Conservation (phyloP, 768 basidiomycete species). For the Wakefieldia striispora region DNA sequence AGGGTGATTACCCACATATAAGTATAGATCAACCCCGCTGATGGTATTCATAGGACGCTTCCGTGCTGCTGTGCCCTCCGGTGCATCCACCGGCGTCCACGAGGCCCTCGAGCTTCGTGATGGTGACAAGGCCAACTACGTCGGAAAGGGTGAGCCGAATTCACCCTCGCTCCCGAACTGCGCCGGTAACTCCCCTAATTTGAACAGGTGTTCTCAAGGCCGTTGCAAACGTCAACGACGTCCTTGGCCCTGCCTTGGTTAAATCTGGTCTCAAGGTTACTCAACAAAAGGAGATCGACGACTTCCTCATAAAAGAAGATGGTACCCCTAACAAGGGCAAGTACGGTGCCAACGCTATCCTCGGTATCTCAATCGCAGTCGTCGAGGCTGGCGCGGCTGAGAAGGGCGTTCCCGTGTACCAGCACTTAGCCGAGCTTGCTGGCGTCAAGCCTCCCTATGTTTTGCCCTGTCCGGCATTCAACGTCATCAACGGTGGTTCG, state of each 20-base stretch:
- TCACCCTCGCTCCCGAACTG: background rate
- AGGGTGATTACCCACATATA: conserved; percentile 52
- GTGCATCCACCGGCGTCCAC: conserved; percentile 96
- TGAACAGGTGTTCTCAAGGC: conserved; percentile 85
- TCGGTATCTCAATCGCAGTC: conserved; percentile 96
- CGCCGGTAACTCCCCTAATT: background rate
- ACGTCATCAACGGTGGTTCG: conserved; percentile 99
- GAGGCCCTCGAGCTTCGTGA: conserved; percentile 99
- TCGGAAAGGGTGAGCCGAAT: conserved; percentile 81
- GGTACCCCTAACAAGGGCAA: conserved; percentile 99
- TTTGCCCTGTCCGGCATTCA: conserved; percentile 92
- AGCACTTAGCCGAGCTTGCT: conserved; percentile 93
- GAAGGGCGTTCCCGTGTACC: conserved; percentile 94
- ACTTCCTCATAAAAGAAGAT: conserved; percentile 97
- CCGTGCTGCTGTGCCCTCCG: conserved; percentile 95
- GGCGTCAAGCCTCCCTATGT: conserved; percentile 93
- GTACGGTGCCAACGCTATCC: conserved; percentile 98
- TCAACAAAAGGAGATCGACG: conserved; percentile 92
- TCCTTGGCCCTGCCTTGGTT: conserved; percentile 88
- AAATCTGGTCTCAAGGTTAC: conserved; percentile 80
- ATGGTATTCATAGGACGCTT: conserved; percentile 64
- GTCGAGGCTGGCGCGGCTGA: conserved; percentile 91
- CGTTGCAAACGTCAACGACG: conserved; percentile 88
- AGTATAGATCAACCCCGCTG: conserved; percentile 8
- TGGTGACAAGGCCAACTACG: conserved; percentile 86